Percentiles rank a stretch among this genome's conserved stretches.
These are phyloP conservation scores for Macadamia integrifolia DNA, from an alignment of 164 flowering plant species.

Conservation along the genomic window DNA sequence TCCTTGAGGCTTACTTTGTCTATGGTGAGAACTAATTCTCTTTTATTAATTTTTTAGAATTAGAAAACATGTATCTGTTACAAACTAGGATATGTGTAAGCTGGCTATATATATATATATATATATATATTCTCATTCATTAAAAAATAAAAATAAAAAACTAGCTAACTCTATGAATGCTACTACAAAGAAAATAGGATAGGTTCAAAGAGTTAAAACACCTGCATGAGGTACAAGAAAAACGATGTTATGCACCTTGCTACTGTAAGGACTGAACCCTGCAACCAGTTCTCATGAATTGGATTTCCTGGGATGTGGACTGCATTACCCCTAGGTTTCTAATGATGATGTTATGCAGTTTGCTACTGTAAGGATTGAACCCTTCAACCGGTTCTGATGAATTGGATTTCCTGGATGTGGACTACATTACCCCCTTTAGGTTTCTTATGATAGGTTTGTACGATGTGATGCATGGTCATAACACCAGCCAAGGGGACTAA, in stretches of 20 bases:
- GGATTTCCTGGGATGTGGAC: conserved; percentile 28
- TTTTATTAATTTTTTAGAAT: no score
- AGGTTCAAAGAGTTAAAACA: conserved; percentile 8
- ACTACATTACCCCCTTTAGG: conserved; percentile 38
- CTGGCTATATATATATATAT: no score
- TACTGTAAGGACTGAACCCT: conserved; percentile 63
- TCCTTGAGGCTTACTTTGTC: no score
- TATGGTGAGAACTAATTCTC: no score
- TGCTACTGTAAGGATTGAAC: conserved; percentile 55
- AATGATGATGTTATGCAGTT: conserved; percentile 54
- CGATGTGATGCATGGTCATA: conserved; percentile 50
- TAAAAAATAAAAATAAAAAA: no score
- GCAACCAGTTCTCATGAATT: conserved; percentile 60
- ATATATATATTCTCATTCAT: no score
- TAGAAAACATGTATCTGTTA: no score
- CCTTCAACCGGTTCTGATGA: conserved; percentile 71
- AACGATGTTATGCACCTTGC: conserved; percentile 79
- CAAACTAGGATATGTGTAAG: no score
- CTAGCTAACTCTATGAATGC: no score
- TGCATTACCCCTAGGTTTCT: conserved; percentile 38
- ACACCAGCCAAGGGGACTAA: conserved; percentile 72
- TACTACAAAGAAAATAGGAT: no score
- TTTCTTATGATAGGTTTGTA: conserved; percentile 47
- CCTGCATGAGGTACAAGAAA: conserved; percentile 82
- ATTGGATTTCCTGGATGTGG: conserved; percentile 21